Base-by-base conservation (phyloP, 208 protist species). In the Wallacemonas rigidus region DNA sequence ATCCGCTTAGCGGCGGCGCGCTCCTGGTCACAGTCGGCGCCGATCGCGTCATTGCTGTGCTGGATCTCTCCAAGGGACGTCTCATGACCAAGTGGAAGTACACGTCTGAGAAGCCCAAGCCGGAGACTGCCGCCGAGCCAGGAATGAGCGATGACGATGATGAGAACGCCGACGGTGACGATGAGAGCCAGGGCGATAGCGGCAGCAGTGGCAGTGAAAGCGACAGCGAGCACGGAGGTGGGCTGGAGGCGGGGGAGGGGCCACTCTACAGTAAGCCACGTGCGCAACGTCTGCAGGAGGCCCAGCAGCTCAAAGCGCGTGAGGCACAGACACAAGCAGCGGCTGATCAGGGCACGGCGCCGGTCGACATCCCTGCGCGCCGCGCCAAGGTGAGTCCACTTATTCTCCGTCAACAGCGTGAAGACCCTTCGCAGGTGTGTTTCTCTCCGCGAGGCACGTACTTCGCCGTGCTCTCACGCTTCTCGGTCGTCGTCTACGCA, bases 41-140 rank as follows among this genome's bases (percentile, higher is more conserved):
- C 0, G 89, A 94, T 70, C 87, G 87, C 71, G 40, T 72, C 35
- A 77, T 94, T 3, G 85, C 85, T 0, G 80, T 92, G 76, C 58
- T 94, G 9, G 89, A 94, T 65, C 71, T 94, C 6, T 36, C 73
- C 11, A 82, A 75, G 48, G 83, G 76, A 0, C 69, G 67, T 50
- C 77, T 94, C 62, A 71, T 94, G 14, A 92, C 86, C 40, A 94
- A 94, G 78, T 94, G 89, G 89, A 86, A 85, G 75, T 94, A 86
- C 77, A 86, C 53, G 53, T 36, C 14, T 1, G 53, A 58, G 26
- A 58, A 36, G 53, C 9, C 53, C 11, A 53, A 53, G 48, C 48
- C 48, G 48, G 15, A n/a, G 48, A 69, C 63, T 67, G 71, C 40
- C 62, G 69, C 14, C 43, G 62, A 12, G 56, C 67, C 2, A 53